These are phyloP conservation scores for Melaleuca alternifolia DNA, from an alignment of 345 rosid species.

Conservation along the genomic window DNA sequence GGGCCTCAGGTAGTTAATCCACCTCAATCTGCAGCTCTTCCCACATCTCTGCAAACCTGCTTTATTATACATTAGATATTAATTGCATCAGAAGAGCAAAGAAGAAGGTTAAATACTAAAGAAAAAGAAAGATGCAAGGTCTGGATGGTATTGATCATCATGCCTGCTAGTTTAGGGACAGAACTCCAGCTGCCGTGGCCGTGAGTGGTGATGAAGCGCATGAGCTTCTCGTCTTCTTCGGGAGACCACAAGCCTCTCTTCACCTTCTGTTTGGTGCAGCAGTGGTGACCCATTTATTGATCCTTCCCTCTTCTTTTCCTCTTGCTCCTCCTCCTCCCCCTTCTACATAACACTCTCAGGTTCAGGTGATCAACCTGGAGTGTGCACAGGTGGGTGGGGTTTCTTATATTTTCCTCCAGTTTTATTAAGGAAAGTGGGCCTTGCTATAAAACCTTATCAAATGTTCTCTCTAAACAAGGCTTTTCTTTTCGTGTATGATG, in stretches of 20 bases:
- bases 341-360: not conserved
- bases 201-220: constrained; percentile 24
- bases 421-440: not conserved
- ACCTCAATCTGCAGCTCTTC: constrained; percentile 56
- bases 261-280: constrained; percentile 57
- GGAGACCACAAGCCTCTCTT: constrained; percentile 66
- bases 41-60: constrained; percentile 58
- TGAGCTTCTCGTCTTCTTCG: constrained; percentile 58
- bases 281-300: constrained; percentile 37
- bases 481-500: not conserved
- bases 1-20: constrained; percentile 59
- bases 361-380: not conserved
- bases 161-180: constrained; percentile 47
- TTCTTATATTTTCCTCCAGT: not conserved
- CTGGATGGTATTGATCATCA: not conserved
- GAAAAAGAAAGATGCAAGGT: not conserved
- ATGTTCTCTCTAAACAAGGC: not conserved
- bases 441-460: not conserved
- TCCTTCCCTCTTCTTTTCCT: not conserved
- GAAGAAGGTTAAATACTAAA: not conserved
- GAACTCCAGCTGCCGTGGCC: constrained; percentile 61
- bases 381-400: not conserved
- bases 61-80: not conserved
- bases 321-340: not conserved
- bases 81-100: not conserved